Evolutionary conservation across 345 rosid genomes (phyloP).

Genomic region (Lepidium sativum): DNA sequence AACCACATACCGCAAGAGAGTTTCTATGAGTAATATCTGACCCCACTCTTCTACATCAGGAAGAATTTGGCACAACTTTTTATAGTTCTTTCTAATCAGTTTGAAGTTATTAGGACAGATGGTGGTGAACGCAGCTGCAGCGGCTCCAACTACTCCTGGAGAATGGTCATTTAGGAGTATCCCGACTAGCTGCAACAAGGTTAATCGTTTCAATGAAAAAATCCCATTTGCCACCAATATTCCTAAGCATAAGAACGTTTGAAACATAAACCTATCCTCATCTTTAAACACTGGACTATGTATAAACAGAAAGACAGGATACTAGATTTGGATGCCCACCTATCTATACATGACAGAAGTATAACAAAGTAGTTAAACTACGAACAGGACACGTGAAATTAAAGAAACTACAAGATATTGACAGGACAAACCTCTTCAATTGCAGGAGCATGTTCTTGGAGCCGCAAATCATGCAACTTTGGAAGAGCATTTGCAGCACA

Average conservation of each 20-base stretch:
- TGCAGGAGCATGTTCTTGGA: slow-evolving; percentile 58
- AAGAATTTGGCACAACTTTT: slow-evolving; percentile 77
- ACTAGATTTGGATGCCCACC: neutral
- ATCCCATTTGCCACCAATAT: neutral
- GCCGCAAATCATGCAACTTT: slow-evolving; percentile 75
- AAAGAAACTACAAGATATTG: neutral
- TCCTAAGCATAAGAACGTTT: neutral
- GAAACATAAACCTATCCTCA: neutral
- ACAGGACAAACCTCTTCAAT: slow-evolving; percentile 64
- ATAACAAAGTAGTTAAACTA: neutral
- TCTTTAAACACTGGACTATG: neutral
- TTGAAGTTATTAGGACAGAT: slow-evolving; percentile 78
- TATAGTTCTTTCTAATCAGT: slow-evolving; percentile 60
- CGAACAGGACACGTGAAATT: neutral
- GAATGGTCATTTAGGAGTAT: slow-evolving; percentile 70
- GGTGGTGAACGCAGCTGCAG: slow-evolving; percentile 84
- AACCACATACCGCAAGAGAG: slow-evolving; percentile 65
- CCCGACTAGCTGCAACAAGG: slow-evolving; percentile 69
- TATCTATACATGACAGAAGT: neutral
- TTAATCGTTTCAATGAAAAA: neutral
- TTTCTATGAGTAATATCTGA: slow-evolving; percentile 70
- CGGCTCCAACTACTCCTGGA: slow-evolving; percentile 93
- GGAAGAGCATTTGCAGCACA: slow-evolving; percentile 98
- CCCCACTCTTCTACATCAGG: slow-evolving; percentile 99
- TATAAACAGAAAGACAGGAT: neutral